Evolutionary conservation across 169 alveolate species (phyloP).

Genomic region (Plasmodium gonderi): DNA sequence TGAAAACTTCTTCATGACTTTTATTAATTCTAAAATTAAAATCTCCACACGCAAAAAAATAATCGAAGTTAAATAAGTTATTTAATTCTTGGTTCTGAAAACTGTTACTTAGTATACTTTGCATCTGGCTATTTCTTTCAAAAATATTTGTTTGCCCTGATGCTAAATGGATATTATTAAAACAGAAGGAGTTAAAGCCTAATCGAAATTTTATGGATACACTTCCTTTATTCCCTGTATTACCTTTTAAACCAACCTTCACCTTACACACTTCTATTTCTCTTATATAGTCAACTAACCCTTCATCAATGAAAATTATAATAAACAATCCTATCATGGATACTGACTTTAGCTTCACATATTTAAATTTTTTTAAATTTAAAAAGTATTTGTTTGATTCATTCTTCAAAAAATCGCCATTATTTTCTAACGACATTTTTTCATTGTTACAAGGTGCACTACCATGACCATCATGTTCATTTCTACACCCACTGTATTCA

Average conservation of each 20-base stretch:
- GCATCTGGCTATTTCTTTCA: conserved; percentile 85
- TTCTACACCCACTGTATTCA: not conserved
- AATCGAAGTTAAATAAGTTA: conserved; percentile 77
- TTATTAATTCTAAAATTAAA: conserved; percentile 70
- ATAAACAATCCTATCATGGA: conserved; percentile 89
- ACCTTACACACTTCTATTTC: conserved; percentile 83
- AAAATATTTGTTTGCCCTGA: conserved; percentile 87
- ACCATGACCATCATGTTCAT: not conserved
- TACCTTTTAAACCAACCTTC: conserved; percentile 91
- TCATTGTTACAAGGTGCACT: no score
- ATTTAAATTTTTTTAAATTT: conserved; percentile 65
- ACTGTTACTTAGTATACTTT: conserved; percentile 77
- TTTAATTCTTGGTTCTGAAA: conserved; percentile 80
- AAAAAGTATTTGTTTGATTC: conserved; percentile 33
- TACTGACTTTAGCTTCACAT: conserved; percentile 78
- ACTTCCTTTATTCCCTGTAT: conserved; percentile 92
- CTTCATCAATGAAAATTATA: conserved; percentile 84
- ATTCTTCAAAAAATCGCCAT: not conserved
- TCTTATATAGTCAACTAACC: conserved; percentile 78
- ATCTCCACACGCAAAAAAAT: conserved; percentile 76
- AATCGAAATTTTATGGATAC: conserved; percentile 84
- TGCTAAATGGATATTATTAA: conserved; percentile 89
- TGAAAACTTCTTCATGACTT: conserved; percentile 66
- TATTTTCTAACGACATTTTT: not conserved
- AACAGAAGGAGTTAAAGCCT: conserved; percentile 78